These are phyloP conservation scores for Coniochaeta ligniaria DNA, from an alignment of 2,329 filamentous ascomycete species.

Conservation along the genomic window DNA sequence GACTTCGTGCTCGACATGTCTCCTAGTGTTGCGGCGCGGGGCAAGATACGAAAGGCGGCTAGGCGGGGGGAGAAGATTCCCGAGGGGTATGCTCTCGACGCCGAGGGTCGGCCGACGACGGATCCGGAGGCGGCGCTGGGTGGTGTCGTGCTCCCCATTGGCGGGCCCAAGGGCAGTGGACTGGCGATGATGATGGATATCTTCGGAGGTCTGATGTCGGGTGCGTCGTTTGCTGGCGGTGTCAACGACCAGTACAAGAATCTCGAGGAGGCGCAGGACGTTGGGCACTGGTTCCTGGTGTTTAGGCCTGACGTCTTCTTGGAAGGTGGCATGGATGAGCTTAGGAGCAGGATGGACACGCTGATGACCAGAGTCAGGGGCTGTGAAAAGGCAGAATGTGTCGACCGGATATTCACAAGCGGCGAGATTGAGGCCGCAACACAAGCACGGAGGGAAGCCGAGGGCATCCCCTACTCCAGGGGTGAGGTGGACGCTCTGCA, in stretches of 20 bases:
- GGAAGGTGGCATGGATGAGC: constrained; percentile 51
- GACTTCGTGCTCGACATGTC: constrained; percentile 75
- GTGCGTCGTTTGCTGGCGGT: constrained; percentile 69
- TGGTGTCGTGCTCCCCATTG: constrained; percentile 81
- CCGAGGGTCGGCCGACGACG: constrained; percentile 59
- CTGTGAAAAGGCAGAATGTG: constrained; percentile 45
- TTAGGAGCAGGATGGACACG: constrained; percentile 52
- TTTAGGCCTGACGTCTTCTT: constrained; percentile 72
- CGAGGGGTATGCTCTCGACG: constrained; percentile 66
- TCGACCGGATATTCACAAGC: constrained; percentile 53
- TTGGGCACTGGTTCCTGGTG: constrained; percentile 68
- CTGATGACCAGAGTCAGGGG: constrained; percentile 46
- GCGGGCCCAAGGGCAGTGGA: constrained; percentile 73
- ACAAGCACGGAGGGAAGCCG: constrained; percentile 41
- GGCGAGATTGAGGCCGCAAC: constrained; percentile 54
- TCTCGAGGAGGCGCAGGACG: constrained; percentile 58
- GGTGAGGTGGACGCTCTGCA: constrained; percentile 50
- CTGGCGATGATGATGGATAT: constrained; percentile 84
- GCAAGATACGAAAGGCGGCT: constrained; percentile 67
- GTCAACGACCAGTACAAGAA: constrained; percentile 72
- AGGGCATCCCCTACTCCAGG: constrained; percentile 51
- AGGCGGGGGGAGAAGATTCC: constrained; percentile 64
- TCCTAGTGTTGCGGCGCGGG: constrained; percentile 60
- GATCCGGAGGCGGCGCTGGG: constrained; percentile 64
- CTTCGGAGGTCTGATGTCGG: constrained; percentile 72